phyloP scores from a whole-genome alignment of 805 yeast species.

The Saturnispora ahearnii region DNA sequence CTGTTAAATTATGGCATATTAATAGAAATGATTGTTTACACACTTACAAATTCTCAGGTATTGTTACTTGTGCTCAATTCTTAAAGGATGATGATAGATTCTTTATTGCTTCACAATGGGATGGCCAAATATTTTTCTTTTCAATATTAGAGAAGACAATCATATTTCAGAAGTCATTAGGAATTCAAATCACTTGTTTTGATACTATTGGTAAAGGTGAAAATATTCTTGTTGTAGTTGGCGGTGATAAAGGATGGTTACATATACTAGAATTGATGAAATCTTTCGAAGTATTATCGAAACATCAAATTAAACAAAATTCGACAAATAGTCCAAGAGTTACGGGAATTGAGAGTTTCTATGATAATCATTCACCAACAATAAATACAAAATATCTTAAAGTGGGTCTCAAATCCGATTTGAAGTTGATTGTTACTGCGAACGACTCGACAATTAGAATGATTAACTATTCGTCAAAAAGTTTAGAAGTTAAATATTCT shows the following conservation, averaged over 20 bases:
- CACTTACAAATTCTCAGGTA: constrained; percentile 64
- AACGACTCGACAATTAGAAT: constrained; percentile 75
- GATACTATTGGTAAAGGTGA: constrained; percentile 48
- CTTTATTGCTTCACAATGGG: constrained; percentile 74
- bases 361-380: constrained; percentile 6
- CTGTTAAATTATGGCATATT: constrained; percentile 79
- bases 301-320: constrained; percentile 37
- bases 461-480: constrained; percentile 44
- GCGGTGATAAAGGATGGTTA: constrained; percentile 72
- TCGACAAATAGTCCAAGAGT: constrained; percentile 47
- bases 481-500: constrained; percentile 56
- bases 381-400: constrained; percentile 16
- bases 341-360: constrained; percentile 60
- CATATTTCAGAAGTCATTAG: constrained; percentile 48
- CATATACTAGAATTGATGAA: constrained; percentile 50
- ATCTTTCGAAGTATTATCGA: constrained; percentile 34
- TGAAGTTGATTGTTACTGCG: constrained; percentile 51
- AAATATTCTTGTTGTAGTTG: constrained; percentile 40
- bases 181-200: constrained; percentile 62
- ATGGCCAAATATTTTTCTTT: constrained; percentile 72
- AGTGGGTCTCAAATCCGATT: constrained; percentile 9
- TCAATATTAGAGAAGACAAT: constrained; percentile 67
- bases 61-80: constrained; percentile 71
- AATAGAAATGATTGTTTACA: constrained; percentile 55
- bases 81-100: constrained; percentile 85